phyloP scores from a whole-genome alignment of 129 eudicot species.

The Calendula officinalis region DNA sequence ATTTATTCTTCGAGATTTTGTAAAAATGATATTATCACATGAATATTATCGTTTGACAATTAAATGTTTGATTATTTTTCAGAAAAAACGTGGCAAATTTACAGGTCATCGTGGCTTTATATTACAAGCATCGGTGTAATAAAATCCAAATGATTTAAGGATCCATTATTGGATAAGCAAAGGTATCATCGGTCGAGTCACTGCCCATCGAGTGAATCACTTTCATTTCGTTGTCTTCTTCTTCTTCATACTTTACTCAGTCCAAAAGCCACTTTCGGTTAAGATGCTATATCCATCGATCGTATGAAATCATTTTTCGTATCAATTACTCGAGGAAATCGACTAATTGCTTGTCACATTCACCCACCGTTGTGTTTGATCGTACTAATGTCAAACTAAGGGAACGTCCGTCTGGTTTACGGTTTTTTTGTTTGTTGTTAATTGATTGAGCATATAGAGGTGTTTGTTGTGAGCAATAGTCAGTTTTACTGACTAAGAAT shows the following conservation, averaged over 20 bases:
- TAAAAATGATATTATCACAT: too few species aligned
- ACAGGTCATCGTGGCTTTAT: too few species aligned
- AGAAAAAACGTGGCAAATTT: too few species aligned
- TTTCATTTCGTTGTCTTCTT: constrained; percentile 26
- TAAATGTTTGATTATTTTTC: too few species aligned
- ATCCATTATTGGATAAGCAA: too few species aligned
- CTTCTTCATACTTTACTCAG: background rate
- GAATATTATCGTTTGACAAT: too few species aligned
- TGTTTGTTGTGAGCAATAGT: constrained; percentile 4
- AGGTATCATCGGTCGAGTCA: too few species aligned
- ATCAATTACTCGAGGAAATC: background rate
- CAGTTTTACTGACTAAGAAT: constrained; percentile 20
- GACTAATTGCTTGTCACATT: constrained; percentile 20
- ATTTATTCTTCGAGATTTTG: too few species aligned
- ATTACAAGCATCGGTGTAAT: too few species aligned
- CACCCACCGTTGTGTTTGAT: constrained; percentile 5
- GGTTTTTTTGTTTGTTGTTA: constrained; percentile 20
- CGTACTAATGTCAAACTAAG: constrained; percentile 10
- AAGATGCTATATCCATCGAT: constrained; percentile 4
- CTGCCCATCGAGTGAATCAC: constrained; percentile 1
- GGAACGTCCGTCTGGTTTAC: background rate
- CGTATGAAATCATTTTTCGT: constrained; percentile 7
- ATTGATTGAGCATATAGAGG: background rate
- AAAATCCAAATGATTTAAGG: too few species aligned
- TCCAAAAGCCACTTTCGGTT: constrained; percentile 10